Evolutionary conservation across 371 early-diverging fungal species (phyloP), one percentile per base, ranked within the genome.

Genomic region (Haplosporangium sp.): DNA sequence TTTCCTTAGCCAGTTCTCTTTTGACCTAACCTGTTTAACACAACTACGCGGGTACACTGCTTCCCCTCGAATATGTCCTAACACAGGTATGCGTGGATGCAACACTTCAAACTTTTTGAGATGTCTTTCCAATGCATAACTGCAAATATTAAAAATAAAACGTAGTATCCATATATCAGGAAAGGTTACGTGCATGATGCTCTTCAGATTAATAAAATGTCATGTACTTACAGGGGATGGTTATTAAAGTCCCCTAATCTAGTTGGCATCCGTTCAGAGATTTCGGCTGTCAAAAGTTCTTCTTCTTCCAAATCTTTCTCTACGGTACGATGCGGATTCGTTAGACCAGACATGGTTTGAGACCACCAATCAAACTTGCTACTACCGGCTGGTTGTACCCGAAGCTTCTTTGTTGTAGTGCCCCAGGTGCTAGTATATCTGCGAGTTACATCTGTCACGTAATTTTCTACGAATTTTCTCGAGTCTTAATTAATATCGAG

Each of bases 71-170:
- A 94, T 88, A 55, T 86, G 82, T 2, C 97, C 98, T 4, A 97
- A 71, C 3, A 92, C 76, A 8, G 93, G 92, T 6, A 84, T 76
- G 3, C 71, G 76, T 34, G 94, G 95, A 74, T 91, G 71, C 1
- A 97, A 64, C 3, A 93, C 84, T 69, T 97, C 92, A 65, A 85
- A 87, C 64, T 93, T 92, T 50, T 91, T 90, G 56, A 95, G 73
- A 68, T 96, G 94, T n/a, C 96, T 87, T 67, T 96, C 94, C 48
- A 97, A 83, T 9, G 92, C 96, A 82, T 85, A 89, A 27, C 88
- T 89, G 56, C 11, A 10, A 47, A 60, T 3, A 60, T 3, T 5
- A 38, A n/a, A 62, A 6, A 55, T 20, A 44, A 7, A 37, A 3
- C 10, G 48, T 47, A 9, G 47, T 27, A 38, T 34, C 1, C 27